Percentiles rank a stretch among this genome's conserved stretches.
Conservation (phyloP, 192 early-diverging fungal species). For the Rhizophagus sp. region DNA sequence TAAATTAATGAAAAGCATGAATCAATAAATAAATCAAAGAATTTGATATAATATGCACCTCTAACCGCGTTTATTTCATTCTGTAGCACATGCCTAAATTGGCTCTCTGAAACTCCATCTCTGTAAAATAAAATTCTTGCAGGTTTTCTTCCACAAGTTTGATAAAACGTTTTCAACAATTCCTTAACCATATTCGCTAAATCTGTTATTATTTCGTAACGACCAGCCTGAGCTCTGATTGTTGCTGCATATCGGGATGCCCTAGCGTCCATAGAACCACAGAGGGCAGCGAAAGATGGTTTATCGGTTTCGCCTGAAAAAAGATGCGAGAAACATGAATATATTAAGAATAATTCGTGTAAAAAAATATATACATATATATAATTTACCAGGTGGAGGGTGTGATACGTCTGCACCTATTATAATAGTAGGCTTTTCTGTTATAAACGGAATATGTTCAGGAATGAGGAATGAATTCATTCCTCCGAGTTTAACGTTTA, state of each 20-base stretch:
- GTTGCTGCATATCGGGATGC: conserved; percentile 64
- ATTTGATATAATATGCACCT: conserved; percentile 1
- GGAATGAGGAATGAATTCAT: conserved; percentile 68
- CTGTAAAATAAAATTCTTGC: conserved; percentile 83
- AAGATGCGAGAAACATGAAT: background rate
- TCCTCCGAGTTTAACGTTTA: conserved; percentile 47
- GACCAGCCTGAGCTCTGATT: conserved; percentile 66
- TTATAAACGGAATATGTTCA: conserved; percentile 65
- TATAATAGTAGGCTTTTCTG: conserved; percentile 70
- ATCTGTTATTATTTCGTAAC: conserved; percentile 72
- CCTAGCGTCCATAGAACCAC: conserved; percentile 64
- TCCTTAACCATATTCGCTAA: conserved; percentile 68
- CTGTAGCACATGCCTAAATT: conserved; percentile 75
- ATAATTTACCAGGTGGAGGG: conserved; percentile 62
- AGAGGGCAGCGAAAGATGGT: conserved; percentile 77
- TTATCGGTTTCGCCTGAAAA: conserved; percentile 42
- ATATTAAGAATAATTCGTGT: background rate
- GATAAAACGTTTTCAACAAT: conserved; percentile 67
- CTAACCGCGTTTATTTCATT: conserved; percentile 71
- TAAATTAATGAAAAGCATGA: background rate
- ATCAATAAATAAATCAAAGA: too few relatives aligned
- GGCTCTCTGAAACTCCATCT: conserved; percentile 88
- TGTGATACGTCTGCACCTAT: conserved; percentile 93
- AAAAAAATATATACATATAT: background rate
- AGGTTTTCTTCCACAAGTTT: conserved; percentile 68